Base-by-base conservation (phyloP, 1,284 basidiomycete genomes). In the Ustilago nuda region DNA sequence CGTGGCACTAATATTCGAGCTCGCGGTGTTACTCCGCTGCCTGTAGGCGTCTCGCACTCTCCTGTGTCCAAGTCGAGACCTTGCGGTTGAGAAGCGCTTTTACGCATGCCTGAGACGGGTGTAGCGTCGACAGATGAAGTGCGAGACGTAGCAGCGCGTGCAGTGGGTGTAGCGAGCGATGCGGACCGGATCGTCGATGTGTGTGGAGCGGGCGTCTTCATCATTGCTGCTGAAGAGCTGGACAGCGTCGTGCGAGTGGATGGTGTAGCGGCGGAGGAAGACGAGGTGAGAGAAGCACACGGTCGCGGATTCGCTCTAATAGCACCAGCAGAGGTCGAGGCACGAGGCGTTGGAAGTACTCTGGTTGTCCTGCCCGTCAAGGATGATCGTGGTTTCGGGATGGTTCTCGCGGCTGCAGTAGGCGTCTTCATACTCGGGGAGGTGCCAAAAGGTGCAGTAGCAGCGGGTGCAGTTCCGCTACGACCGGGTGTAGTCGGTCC, bases 41-140 rank as follows among this genome's bases (percentile, higher is more conserved):
- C 32, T 7, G 36, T 54, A 19, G 70, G 60, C 0, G 61, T 66
- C 30, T 56, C 61, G 17, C 45, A 43, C 36, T 27, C 46, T 8
- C 53, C 56, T 30, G 33, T 39, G 27, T 11, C 13, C 37, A 23
- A 17, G 15, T 61, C 66, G 43, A 73, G 62, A 1, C 52, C 61
- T 8, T 74, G 63, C 35, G 72, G 62, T 51, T 74, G 72, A 15
- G 72, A 74, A 30, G 63, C 66, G 60, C 72, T 74, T 41, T 69
- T 74, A 32, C 58, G 61, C 66, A 74, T 69, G 0, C 59, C 66
- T 7, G n/a, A 23, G 8, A 41, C 19, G 2, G 66, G 62, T 6
- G 64, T 66, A 3, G 65, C 57, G 2, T 68, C 59, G 52, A 50
- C 55, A 9, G 59, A n/a, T 15, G 43, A 41, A 23, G 39, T 43